Base-by-base conservation (phyloP, 179 eudicot genomes). In the Sideroxylon spinosum region DNA sequence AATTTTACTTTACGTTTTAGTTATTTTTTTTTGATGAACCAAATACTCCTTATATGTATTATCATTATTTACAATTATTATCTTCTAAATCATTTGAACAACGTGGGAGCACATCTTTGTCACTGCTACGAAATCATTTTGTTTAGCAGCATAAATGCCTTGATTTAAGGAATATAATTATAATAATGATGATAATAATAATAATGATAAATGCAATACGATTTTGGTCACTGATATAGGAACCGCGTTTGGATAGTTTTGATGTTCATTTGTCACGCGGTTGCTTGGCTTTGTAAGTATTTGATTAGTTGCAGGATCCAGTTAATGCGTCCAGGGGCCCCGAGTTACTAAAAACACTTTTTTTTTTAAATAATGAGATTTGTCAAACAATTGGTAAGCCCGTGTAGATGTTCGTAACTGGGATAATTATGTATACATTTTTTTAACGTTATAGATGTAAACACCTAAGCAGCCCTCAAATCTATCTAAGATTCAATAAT, bases 391-490 rank as follows among this genome's bases (percentile, higher is more conserved):
- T 16, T 63, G 20, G 14, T 63, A 17, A 16, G 26, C 25, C 61
- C 29, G 61, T 55, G 11, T 9, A 48, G 4, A 60, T 75, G 69
- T 75, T 76, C 53, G 17, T 60, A 49, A 75, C 70, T 63, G 46
- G 10, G 60, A 75, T 65, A 61, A 75, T 46, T 46, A 75, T 61
- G 0, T 23, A 14, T 7, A 13, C 29, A 26, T 26, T 16, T 66
- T 66, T 65, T 65, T 14, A 37, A 37, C 3, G 44, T 37, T 3
- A 37, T 37, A 37, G 44, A 37, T 3, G 44, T 3, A 37, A 37
- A 37, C 44, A 1, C 44, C 44, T 37, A 37, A 37, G 44, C 44
- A 28, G 69, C 28, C 48, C 14, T 16, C 49, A n/a, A n/a, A 32
- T 65, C 29, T 14, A 66, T 8, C 70, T 66, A 26, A 32, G 20